Conservation (phyloP, 2,329 filamentous ascomycete genomes). For the Fusarium armeniacum region DNA sequence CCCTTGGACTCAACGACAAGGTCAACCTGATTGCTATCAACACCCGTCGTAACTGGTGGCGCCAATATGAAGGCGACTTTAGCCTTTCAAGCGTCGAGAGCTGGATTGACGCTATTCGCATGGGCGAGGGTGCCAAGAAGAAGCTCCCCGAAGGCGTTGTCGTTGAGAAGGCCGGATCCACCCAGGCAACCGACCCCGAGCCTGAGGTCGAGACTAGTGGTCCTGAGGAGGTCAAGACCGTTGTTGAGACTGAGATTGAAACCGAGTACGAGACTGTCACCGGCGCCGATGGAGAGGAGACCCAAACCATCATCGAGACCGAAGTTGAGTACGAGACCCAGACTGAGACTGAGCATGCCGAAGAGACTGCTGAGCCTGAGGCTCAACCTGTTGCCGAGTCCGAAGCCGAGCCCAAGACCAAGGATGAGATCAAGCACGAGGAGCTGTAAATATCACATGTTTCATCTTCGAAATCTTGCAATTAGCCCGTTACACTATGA, state of each 20-base stretch:
- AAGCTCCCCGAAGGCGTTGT: slow-evolving; percentile 76
- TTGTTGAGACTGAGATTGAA: slow-evolving; percentile 43
- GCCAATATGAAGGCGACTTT: slow-evolving; percentile 75
- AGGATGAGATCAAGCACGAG: slow-evolving; percentile 59
- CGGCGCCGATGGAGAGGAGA: not conserved
- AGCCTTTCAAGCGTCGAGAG: slow-evolving; percentile 75
- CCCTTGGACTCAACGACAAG: slow-evolving; percentile 71
- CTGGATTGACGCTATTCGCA: slow-evolving; percentile 92
- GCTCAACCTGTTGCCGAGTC: slow-evolving; percentile 37
- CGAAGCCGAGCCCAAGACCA: slow-evolving; percentile 47
- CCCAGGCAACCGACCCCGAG: slow-evolving; percentile 48
- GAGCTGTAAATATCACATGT: slow-evolving; percentile 59
- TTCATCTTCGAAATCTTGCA: slow-evolving; percentile 24
- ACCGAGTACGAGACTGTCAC: slow-evolving; percentile 25
- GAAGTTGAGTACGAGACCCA: slow-evolving; percentile 43
- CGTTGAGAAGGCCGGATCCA: slow-evolving; percentile 51
- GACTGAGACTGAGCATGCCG: slow-evolving; percentile 40
- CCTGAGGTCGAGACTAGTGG: slow-evolving; percentile 46
- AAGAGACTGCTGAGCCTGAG: slow-evolving; percentile 42
- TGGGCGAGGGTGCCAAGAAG: slow-evolving; percentile 87
- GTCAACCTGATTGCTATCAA: slow-evolving; percentile 87
- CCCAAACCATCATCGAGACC: slow-evolving; percentile 26
- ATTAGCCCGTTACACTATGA: slow-evolving; percentile 45
- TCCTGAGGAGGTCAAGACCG: slow-evolving; percentile 45
- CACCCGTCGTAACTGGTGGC: slow-evolving; percentile 88